phyloP scores from a whole-genome alignment of 148 eudicot genomes.

The Nepenthes gracilis region DNA sequence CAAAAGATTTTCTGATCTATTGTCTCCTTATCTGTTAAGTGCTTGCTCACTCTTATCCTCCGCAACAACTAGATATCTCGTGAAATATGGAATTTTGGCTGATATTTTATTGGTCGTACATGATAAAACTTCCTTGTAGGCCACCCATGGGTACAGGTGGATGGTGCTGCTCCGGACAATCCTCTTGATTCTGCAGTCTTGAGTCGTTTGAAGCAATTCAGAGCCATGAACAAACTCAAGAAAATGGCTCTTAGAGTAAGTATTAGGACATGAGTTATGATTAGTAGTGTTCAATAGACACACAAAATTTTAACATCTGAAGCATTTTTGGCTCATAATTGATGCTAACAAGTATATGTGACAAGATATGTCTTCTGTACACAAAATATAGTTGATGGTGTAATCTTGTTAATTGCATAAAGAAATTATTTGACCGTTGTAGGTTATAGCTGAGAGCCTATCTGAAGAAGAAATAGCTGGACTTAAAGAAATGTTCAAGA shows the following conservation, averaged over 20 bases:
- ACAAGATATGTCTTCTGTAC: neutral
- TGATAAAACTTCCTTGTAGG: conserved; percentile 27
- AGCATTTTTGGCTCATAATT: neutral
- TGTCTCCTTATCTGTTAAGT: too few relatives aligned
- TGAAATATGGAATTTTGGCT: neutral
- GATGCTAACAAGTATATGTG: neutral
- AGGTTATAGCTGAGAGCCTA: conserved; percentile 82
- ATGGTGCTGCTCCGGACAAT: conserved; percentile 78
- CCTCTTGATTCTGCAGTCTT: conserved; percentile 93
- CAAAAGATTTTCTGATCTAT: too few relatives aligned
- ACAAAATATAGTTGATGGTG: neutral
- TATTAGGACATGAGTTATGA: neutral
- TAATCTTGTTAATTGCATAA: neutral
- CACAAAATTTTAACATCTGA: neutral
- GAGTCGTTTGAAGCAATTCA: conserved; percentile 76
- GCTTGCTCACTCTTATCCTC: too few relatives aligned
- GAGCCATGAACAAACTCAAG: conserved; percentile 80
- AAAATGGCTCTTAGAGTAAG: conserved; percentile 86
- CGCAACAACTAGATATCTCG: too few relatives aligned
- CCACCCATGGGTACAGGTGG: conserved; percentile 87
- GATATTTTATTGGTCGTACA: neutral
- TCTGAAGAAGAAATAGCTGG: conserved; percentile 98
- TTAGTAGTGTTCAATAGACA: neutral
- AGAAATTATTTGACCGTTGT: conserved; percentile 3
- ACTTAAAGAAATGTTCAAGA: conserved; percentile 83